These are phyloP conservation scores for Moesziomyces aphidis DNA, from an alignment of 1,284 basidiomycete genomes.

Conservation along the genomic window DNA sequence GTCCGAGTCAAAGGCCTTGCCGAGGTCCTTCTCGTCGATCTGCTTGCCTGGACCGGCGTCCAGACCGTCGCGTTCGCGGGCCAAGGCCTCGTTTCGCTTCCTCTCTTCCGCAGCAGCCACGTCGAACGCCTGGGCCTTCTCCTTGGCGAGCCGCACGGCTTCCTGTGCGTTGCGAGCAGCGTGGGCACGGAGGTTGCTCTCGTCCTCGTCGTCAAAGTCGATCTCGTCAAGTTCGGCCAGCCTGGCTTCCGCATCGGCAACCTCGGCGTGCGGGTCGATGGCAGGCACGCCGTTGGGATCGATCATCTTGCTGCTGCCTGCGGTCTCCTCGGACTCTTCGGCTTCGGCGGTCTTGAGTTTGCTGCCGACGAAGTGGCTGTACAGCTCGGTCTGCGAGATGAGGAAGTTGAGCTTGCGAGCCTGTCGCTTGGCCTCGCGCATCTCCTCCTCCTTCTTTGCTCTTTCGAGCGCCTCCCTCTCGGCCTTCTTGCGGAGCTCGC, in stretches of 20 bases:
- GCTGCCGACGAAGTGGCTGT: slow-evolving; percentile 98
- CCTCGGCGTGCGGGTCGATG: slow-evolving; percentile 75
- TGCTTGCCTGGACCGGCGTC: slow-evolving; percentile 32
- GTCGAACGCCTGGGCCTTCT: slow-evolving; percentile 88
- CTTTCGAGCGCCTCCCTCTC: slow-evolving; percentile 75
- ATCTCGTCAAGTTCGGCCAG: slow-evolving; percentile 77
- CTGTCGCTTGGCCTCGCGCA: slow-evolving; percentile 92
- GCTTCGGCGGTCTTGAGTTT: slow-evolving; percentile 96
- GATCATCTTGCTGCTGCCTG: slow-evolving; percentile 62
- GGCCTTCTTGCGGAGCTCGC: slow-evolving; percentile 90
- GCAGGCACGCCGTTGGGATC: slow-evolving; percentile 69
- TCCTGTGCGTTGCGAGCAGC: slow-evolving; percentile 91
- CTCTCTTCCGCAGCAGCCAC: slow-evolving; percentile 81
- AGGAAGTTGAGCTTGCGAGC: slow-evolving; percentile 98
- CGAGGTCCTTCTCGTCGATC: slow-evolving; percentile 59
- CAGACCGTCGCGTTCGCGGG: slow-evolving; percentile 36
- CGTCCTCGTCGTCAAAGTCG: slow-evolving; percentile 95
- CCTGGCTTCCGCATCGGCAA: slow-evolving; percentile 45
- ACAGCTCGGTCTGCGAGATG: slow-evolving; percentile 98
- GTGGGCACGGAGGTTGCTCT: slow-evolving; percentile 87
- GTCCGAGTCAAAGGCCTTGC: slow-evolving; percentile 73
- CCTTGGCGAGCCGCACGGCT: slow-evolving; percentile 82
- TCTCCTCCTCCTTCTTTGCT: slow-evolving; percentile 92
- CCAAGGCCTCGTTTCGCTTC: slow-evolving; percentile 74
- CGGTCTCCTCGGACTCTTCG: slow-evolving; percentile 77